Conservation (phyloP, 305 asterid species). For the Caryopteris hybrid region DNA sequence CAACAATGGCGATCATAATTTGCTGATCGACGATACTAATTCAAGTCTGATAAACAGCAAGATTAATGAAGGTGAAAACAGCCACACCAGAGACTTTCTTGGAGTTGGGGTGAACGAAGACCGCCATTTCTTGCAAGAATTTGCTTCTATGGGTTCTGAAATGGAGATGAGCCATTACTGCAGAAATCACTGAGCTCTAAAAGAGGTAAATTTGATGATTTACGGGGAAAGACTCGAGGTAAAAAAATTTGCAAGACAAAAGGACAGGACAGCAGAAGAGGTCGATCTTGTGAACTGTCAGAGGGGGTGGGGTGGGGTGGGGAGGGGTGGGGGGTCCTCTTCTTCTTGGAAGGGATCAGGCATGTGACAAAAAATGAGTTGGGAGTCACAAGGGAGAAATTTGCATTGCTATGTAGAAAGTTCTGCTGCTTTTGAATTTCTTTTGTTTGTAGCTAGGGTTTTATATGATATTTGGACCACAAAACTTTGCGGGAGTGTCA, state of each 20-base stretch:
- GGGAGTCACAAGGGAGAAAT: conserved; percentile 33
- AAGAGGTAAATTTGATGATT: not conserved
- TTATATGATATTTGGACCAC: conserved; percentile 16
- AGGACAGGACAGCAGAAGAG: conserved; percentile 32
- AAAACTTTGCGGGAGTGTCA: not conserved
- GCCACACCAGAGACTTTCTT: conserved; percentile 79
- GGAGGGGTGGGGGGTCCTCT: conserved; percentile 34
- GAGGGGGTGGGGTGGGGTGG: too few species aligned
- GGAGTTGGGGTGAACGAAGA: conserved; percentile 61
- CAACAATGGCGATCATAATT: not conserved
- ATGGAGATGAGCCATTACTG: conserved; percentile 43
- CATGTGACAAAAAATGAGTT: conserved; percentile 44
- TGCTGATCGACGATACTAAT: not conserved
- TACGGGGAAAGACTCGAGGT: too few species aligned
- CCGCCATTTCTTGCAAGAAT: conserved; percentile 33
- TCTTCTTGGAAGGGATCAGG: conserved; percentile 51
- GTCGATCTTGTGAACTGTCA: conserved; percentile 80
- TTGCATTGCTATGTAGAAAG: conserved; percentile 27
- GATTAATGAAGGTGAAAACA: conserved; percentile 38
- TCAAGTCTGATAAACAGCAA: not conserved
- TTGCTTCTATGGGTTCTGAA: conserved; percentile 25
- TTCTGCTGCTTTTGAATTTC: not conserved
- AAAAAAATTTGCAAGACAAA: too few species aligned
- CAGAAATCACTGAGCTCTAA: conserved; percentile 20
- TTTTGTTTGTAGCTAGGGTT: conserved; percentile 5